Percentiles rank a stretch among this genome's conserved stretches.
Conservation (phyloP, 345 rosid species). For the Corymbia maculata region DNA sequence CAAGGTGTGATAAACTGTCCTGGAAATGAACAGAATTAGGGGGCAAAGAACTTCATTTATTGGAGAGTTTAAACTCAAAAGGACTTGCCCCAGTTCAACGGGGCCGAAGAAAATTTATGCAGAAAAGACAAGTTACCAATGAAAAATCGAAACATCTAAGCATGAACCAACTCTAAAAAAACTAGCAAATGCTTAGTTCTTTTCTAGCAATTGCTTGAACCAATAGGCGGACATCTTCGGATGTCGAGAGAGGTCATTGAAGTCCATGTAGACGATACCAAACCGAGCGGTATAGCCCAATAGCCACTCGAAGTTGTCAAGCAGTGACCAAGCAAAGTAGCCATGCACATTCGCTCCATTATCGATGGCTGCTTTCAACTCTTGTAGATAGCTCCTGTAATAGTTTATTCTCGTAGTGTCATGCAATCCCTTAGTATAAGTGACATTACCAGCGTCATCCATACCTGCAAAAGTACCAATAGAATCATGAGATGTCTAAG, state of each 20-base stretch:
- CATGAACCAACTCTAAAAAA: too few species aligned
- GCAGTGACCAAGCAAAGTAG: slow-evolving; percentile 60
- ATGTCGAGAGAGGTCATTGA: slow-evolving; percentile 26
- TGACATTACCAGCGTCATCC: slow-evolving; percentile 45
- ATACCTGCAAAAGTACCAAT: slow-evolving; percentile 16
- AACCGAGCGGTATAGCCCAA: slow-evolving; percentile 48
- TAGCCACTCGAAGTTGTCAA: slow-evolving; percentile 62
- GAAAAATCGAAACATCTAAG: not conserved
- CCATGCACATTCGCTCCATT: slow-evolving; percentile 54
- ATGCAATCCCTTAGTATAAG: slow-evolving; percentile 15
- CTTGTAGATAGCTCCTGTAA: slow-evolving; percentile 30
- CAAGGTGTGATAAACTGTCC: not conserved
- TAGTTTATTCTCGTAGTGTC: slow-evolving; percentile 35
- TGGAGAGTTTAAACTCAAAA: not conserved
- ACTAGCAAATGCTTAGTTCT: too few species aligned
- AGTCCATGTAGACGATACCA: slow-evolving; percentile 43
- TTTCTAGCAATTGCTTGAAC: slow-evolving; percentile 31
- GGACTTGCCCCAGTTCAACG: not conserved
- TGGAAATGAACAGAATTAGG: not conserved
- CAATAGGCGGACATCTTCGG: slow-evolving; percentile 63
- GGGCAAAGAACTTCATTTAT: not conserved
- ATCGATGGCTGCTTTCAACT: slow-evolving; percentile 42
- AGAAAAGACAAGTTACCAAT: not conserved
- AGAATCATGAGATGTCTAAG: not conserved
- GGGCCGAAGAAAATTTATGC: not conserved